Percentiles rank a stretch among this genome's conserved stretches.
These are phyloP conservation scores for Bipolaris bicolor DNA, from an alignment of 2,329 filamentous ascomycete genomes.

Conservation along the genomic window DNA sequence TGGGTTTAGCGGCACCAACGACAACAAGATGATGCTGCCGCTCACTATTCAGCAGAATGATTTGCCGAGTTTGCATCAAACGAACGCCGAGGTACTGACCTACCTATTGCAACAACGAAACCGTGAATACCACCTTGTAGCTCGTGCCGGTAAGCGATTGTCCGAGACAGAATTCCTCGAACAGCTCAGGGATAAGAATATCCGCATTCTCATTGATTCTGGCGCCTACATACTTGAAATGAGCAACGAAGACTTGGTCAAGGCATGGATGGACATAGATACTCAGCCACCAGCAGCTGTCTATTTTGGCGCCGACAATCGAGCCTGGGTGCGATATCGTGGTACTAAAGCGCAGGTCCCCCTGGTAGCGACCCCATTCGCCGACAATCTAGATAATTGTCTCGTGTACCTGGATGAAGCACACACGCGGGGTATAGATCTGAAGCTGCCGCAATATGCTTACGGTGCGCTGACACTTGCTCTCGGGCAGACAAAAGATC, in stretches of 20 bases:
- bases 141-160: background rate
- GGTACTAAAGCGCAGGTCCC: constrained; percentile 52
- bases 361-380: constrained; percentile 65
- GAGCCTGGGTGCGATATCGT: constrained; percentile 60
- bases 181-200: constrained; percentile 55
- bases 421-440: constrained; percentile 72
- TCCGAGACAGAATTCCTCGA: constrained; percentile 39
- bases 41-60: constrained; percentile 63
- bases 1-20: constrained; percentile 74
- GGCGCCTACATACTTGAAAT: constrained; percentile 73
- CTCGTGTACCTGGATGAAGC: constrained; percentile 73
- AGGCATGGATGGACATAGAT: constrained; percentile 57
- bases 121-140: constrained; percentile 35
- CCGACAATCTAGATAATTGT: constrained; percentile 62
- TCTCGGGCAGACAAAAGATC: constrained; percentile 69
- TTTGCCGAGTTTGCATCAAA: constrained; percentile 62
- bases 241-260: constrained; percentile 52
- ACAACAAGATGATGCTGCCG: constrained; percentile 65
- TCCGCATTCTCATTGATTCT: constrained; percentile 69
- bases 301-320: constrained; percentile 65
- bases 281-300: constrained; percentile 40
- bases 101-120: constrained; percentile 59
- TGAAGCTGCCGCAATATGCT: constrained; percentile 64
- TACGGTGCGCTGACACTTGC: constrained; percentile 72
- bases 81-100: constrained; percentile 69